phyloP scores from a whole-genome alignment of 164 flowering plant genomes.

The Sedum album region DNA sequence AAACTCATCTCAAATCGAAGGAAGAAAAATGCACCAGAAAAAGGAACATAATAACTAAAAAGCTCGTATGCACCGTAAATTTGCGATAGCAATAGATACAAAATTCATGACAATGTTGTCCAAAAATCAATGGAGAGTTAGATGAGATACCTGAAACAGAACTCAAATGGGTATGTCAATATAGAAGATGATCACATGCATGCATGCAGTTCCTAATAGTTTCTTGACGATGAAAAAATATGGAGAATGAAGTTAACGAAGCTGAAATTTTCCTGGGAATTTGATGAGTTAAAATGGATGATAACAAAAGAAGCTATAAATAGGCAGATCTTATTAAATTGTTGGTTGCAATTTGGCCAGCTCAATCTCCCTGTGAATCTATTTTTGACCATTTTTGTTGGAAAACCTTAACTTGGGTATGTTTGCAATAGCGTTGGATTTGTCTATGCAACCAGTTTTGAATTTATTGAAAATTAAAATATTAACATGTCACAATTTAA shows the following conservation, averaged over 20 bases:
- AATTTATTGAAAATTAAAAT: too few relatives aligned
- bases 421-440: background rate
- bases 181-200: conserved; percentile 2
- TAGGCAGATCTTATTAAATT: background rate
- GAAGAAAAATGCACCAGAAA: background rate
- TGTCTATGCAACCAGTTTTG: too few relatives aligned
- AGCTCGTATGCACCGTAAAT: background rate
- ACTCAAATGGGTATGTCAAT: background rate
- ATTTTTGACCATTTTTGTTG: background rate
- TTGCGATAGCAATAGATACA: background rate
- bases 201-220: conserved; percentile 21
- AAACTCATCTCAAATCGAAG: background rate
- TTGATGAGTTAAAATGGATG: background rate
- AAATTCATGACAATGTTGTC: background rate
- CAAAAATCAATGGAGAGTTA: background rate
- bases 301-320: background rate
- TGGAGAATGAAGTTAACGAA: background rate
- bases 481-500: too few relatives aligned
- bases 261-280: conserved; percentile 20
- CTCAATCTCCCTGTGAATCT: background rate
- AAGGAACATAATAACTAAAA: background rate
- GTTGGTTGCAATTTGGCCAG: background rate
- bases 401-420: background rate
- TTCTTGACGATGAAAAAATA: background rate
- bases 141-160: conserved; percentile 11